Base-by-base conservation (phyloP, 306 rosid species). In the Senna siamea region DNA sequence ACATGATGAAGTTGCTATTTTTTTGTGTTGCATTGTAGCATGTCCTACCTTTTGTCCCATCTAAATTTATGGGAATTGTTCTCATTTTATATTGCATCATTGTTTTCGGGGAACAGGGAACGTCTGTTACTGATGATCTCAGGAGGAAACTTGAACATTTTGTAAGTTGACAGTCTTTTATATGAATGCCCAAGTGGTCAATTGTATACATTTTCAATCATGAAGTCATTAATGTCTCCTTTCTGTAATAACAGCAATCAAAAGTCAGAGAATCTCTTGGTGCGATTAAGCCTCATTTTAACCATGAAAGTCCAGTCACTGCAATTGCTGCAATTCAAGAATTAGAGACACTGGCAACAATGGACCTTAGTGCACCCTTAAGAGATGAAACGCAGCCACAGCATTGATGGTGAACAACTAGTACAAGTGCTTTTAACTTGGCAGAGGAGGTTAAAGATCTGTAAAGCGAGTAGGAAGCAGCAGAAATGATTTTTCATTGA, bases 391-490 rank as follows among this genome's bases (percentile, higher is more conserved):
- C 78, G 30, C 2, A 26, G 80, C 75, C 76, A 75, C 75, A 46
- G 81, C n/a, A 23, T 1, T 56, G 38, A 63, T 77, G 70, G 72
- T 84, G 75, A 66, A 72, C 74, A 70, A 80, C 55, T 61, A 73
- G 87, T 70, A 63, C 74, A 78, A 85, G 87, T 79, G 82, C 72
- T 78, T 26, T 78, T 80, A 71, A 69, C 46, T 26, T 38, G 55
- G 75, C 43, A 59, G 73, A 52, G 28, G 83, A 81, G 87, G 85
- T 61, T 70, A 77, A 72, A 74, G 78, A 76, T 83, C 81, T 81
- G 89, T 89, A 84, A 87, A 89, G 84, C 75, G 54, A 74, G 77
- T 92, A 89, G 95, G 86, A 69, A 76, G 83, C 83, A 85, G 87
- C 77, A 59, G 81, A 82, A 81, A 87, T 86, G 83, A 88, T 81